Conservation (phyloP, 225 moss, liverwort and hornwort species). For the Climacium dendroides region DNA sequence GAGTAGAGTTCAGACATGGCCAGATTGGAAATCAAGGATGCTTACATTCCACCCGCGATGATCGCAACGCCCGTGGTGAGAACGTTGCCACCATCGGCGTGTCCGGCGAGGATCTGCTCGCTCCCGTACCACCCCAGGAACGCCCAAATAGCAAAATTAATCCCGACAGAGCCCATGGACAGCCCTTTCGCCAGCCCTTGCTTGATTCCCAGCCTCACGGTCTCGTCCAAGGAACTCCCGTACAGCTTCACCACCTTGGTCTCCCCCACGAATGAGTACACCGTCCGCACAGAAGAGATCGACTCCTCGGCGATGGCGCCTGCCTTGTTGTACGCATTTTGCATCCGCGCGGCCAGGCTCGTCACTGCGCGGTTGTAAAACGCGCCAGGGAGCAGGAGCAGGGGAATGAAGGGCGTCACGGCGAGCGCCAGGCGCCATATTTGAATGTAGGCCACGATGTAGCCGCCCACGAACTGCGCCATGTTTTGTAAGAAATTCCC, state of each 20-base stretch:
- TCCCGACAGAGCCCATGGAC: conserved; percentile 53
- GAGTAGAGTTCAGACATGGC: not conserved
- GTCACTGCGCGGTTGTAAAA: conserved; percentile 58
- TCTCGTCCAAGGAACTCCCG: conserved; percentile 13
- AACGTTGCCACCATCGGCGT: conserved; percentile 32
- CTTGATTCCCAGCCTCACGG: conserved; percentile 30
- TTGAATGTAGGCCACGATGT: conserved; percentile 21
- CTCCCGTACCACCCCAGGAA: conserved; percentile 68
- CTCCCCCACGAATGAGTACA: conserved; percentile 75
- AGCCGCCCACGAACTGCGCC: conserved; percentile 31
- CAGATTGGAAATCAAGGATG: not conserved
- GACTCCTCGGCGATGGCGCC: conserved; percentile 55
- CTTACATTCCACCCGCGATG: conserved; percentile 37
- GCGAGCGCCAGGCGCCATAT: conserved; percentile 54
- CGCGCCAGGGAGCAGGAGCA: conserved; percentile 46
- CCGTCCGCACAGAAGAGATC: conserved; percentile 61
- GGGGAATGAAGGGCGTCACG: conserved; percentile 33
- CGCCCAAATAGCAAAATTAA: conserved; percentile 56
- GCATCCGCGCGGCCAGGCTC: conserved; percentile 24
- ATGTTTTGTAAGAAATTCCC: conserved; percentile 45
- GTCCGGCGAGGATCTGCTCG: conserved; percentile 18
- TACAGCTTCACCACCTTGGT: conserved; percentile 13
- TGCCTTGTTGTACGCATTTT: conserved; percentile 14
- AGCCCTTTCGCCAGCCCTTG: conserved; percentile 60
- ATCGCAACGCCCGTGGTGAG: conserved; percentile 46